A percentile compares a stretch with the other conserved stretches of the same genome.
phyloP scores from a whole-genome alignment of 1,284 basidiomycete species.

The Tranzscheliella williamsii region DNA sequence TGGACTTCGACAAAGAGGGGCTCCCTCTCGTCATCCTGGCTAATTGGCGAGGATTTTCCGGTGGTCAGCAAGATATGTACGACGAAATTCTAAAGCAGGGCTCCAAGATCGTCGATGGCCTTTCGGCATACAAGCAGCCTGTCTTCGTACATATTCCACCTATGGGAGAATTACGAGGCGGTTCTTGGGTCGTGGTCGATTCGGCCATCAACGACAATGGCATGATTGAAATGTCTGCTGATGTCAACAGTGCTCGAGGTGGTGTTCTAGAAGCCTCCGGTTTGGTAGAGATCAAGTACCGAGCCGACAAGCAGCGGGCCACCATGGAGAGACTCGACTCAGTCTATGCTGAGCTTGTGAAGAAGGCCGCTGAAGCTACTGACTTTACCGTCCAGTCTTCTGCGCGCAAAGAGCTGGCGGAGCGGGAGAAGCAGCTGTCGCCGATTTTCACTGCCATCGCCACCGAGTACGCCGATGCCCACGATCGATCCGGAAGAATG shows the following conservation, averaged over 20 bases:
- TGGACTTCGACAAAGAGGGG: slow-evolving; percentile 96
- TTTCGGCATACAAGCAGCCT: slow-evolving; percentile 96
- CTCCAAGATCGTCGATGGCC: slow-evolving; percentile 85
- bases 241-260: slow-evolving; percentile 83
- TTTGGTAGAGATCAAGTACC: slow-evolving; percentile 72
- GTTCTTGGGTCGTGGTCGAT: slow-evolving; percentile 98
- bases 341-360: slow-evolving; percentile 80
- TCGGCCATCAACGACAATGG: slow-evolving; percentile 89
- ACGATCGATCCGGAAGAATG: slow-evolving; percentile 94
- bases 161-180: slow-evolving; percentile 96
- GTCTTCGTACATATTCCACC: slow-evolving; percentile 98
- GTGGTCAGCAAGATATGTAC: slow-evolving; percentile 96
- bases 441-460: slow-evolving; percentile 94
- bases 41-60: slow-evolving; percentile 99
- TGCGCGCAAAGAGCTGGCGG: slow-evolving; percentile 69
- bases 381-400: slow-evolving; percentile 66
- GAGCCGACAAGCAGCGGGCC: slow-evolving; percentile 75
- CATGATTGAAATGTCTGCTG: slow-evolving; percentile 90
- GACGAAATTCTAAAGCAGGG: slow-evolving; percentile 62
- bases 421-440: slow-evolving; percentile 79
- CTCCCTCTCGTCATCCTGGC: slow-evolving; percentile 97
- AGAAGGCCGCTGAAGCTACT: slow-evolving; percentile 68
- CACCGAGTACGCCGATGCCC: slow-evolving; percentile 91
- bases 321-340: slow-evolving; percentile 93
- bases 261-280: slow-evolving; percentile 95